phyloP scores from a whole-genome alignment of 257 asterid species.

The Oldenlandia corymbosa region DNA sequence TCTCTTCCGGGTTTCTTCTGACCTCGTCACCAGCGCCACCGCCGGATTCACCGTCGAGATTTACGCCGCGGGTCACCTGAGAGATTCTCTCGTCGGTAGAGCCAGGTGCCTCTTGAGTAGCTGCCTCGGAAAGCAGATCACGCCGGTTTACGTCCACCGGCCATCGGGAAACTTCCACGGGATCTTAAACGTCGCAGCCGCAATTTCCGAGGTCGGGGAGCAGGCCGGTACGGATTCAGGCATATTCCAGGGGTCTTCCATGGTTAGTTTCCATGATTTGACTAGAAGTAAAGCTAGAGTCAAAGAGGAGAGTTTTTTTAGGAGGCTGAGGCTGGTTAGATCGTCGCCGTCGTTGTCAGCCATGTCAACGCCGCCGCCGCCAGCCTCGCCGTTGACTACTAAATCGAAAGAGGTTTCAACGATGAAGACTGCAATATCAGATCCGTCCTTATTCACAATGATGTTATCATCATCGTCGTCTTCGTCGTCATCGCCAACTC shows the following conservation, averaged over 20 bases:
- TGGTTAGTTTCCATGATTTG: slow-evolving; percentile 1
- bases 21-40: not conserved
- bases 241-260: not conserved
- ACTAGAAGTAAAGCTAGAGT: no score
- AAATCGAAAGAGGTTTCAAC: no score
- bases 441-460: not conserved
- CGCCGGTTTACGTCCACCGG: not conserved
- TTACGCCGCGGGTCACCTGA: not conserved
- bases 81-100: not conserved
- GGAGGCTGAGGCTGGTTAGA: slow-evolving; percentile 1
- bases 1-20: slow-evolving; percentile 6
- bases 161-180: not conserved
- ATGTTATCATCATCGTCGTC: no score
- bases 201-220: not conserved
- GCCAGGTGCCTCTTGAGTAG: not conserved
- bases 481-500: no score
- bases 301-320: not conserved
- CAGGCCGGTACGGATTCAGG: not conserved
- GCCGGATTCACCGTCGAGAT: not conserved
- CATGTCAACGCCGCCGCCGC: no score
- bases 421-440: not conserved
- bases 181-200: slow-evolving; percentile 1
- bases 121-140: not conserved
- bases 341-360: not conserved
- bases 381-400: no score